A percentile compares a stretch with the other conserved stretches of the same genome.
Evolutionary conservation across 306 rosid species (phyloP).

Genomic region (Calophaca sinica): DNA sequence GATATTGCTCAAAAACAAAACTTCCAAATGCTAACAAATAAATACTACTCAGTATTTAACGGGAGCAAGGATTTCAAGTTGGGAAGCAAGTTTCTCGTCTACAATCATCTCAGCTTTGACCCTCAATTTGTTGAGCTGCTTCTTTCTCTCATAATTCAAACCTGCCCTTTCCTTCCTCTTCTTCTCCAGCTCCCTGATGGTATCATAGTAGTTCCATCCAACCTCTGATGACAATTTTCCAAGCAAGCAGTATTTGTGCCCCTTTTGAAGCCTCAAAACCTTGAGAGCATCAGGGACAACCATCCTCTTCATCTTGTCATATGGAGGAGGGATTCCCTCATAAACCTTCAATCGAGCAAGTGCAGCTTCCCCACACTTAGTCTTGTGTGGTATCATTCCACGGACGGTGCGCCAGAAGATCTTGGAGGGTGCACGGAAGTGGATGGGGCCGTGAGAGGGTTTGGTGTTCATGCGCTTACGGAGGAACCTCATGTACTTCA

Average conservation of each 20-base stretch:
- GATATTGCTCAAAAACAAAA: conserved; percentile 42
- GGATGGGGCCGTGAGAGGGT: conserved; percentile 80
- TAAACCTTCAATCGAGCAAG: conserved; percentile 73
- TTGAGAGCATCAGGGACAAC: conserved; percentile 80
- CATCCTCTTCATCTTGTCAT: conserved; percentile 72
- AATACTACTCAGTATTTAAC: conserved; percentile 55
- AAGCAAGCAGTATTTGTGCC: conserved; percentile 63
- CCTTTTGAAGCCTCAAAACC: conserved; percentile 79
- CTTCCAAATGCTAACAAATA: not conserved
- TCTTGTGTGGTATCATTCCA: conserved; percentile 80
- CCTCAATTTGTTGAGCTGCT: conserved; percentile 59
- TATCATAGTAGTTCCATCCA: conserved; percentile 77
- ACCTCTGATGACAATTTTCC: conserved; percentile 72
- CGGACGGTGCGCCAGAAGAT: conserved; percentile 77
- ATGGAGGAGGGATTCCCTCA: conserved; percentile 76
- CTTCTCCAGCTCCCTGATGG: conserved; percentile 69
- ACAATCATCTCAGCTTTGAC: conserved; percentile 60
- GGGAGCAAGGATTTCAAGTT: conserved; percentile 60
- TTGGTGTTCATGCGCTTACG: conserved; percentile 79
- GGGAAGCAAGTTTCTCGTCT: conserved; percentile 69
- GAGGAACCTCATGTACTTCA: conserved; percentile 77
- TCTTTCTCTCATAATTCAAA: conserved; percentile 65
- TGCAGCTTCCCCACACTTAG: conserved; percentile 75
- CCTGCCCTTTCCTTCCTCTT: conserved; percentile 71
- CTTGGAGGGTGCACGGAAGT: conserved; percentile 72